Conservation (phyloP, 139 green algal genomes). For the Coelastrella sp. region DNA sequence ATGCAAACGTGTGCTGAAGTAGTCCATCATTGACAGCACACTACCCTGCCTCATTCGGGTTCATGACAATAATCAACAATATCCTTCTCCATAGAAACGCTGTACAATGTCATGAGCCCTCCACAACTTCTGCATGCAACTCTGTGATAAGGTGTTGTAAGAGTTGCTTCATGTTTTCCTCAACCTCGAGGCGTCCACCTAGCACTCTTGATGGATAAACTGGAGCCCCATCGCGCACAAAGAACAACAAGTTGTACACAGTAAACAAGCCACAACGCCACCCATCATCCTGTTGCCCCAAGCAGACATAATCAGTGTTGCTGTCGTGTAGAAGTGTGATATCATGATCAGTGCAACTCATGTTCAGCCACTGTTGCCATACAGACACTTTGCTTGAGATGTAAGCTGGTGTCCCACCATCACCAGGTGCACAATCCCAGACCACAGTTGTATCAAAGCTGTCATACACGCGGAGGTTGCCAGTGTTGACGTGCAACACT, state of each 20-base stretch:
- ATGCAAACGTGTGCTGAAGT: no score
- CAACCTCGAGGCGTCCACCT: no score
- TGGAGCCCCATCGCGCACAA: not conserved
- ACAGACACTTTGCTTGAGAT: not conserved
- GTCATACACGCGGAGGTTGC: not conserved
- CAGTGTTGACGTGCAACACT: not conserved
- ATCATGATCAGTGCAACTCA: not conserved
- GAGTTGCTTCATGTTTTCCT: no score
- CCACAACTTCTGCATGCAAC: no score
- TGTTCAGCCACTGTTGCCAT: not conserved
- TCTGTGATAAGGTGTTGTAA: no score
- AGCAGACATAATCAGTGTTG: not conserved
- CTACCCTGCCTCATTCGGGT: no score
- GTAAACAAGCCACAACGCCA: not conserved
- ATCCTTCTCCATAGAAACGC: no score
- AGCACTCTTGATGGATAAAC: no score
- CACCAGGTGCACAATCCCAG: not conserved
- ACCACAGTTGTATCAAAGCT: not conserved
- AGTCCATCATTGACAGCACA: no score
- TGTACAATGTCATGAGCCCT: no score
- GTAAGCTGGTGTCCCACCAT: not conserved
- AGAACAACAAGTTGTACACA: not conserved
- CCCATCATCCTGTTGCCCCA: not conserved
- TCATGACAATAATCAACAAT: no score
- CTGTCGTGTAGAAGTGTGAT: not conserved